Evolutionary conservation across 306 rosid genomes (phyloP).

Genomic region (Acacia melanoxylon): DNA sequence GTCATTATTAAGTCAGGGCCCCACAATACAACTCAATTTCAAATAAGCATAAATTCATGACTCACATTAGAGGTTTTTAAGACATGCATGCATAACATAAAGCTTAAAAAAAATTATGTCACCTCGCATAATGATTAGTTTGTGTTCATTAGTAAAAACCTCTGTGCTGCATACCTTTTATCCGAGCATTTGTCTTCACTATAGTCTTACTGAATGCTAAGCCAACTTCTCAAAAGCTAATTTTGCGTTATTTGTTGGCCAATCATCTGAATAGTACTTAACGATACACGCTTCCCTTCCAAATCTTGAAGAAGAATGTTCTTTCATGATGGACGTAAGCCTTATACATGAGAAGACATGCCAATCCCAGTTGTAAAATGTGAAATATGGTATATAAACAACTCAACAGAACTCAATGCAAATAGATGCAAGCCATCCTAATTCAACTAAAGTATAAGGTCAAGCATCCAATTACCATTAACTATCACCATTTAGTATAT

Average conservation of each 20-base stretch:
- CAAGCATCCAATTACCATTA: no score
- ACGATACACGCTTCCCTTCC: conserved; percentile 77
- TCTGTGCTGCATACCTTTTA: conserved; percentile 57
- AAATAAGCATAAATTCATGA: not conserved
- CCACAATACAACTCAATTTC: not conserved
- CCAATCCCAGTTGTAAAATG: conserved; percentile 8
- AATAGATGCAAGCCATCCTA: no score
- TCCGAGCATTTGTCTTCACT: conserved; percentile 81
- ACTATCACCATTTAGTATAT: no score
- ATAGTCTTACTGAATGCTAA: conserved; percentile 55
- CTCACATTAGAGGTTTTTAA: conserved; percentile 5
- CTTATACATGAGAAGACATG: conserved; percentile 41
- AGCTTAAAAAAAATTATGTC: not conserved
- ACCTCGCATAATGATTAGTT: conserved; percentile 22
- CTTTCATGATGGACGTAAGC: conserved; percentile 52
- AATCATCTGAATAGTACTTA: conserved; percentile 82
- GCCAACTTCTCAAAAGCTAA: conserved; percentile 45
- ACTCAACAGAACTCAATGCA: no score
- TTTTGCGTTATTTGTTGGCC: conserved; percentile 76
- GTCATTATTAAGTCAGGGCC: no score
- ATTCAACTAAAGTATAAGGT: no score
- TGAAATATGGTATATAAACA: not conserved
- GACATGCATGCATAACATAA: conserved; percentile 9
- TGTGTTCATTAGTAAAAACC: not conserved
- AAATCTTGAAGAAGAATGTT: no score